Evolutionary conservation across 306 rosid species (phyloP).

Genomic region (Quercus bicolor): DNA sequence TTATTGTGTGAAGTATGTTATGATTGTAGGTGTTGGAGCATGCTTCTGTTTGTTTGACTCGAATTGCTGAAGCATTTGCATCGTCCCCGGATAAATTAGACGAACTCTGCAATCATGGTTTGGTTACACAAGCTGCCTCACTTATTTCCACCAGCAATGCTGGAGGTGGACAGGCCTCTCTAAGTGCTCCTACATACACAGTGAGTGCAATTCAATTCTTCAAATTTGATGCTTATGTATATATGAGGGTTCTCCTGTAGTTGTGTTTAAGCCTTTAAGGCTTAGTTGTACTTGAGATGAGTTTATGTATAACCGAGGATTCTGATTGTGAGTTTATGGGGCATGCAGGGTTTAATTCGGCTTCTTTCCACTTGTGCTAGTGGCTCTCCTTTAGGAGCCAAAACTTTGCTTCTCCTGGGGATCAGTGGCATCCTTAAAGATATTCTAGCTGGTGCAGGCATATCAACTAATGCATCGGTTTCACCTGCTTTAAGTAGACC

Average conservation of each 20-base stretch:
- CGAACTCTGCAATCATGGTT: conserved; percentile 88
- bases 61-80: conserved; percentile 98
- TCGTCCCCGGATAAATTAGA: conserved; percentile 90
- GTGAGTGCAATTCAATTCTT: conserved; percentile 41
- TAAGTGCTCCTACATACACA: conserved; percentile 88
- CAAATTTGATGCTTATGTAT: not conserved
- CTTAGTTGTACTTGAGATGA: not conserved
- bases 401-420: conserved; percentile 85
- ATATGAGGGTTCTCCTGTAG: not conserved
- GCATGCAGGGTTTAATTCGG: conserved; percentile 88
- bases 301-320: not conserved
- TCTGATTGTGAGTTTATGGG: conserved; percentile 25
- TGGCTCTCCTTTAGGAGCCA: conserved; percentile 95
- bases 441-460: conserved; percentile 80
- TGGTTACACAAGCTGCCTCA: conserved; percentile 91
- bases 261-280: not conserved
- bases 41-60: conserved; percentile 96
- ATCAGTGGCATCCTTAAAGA: conserved; percentile 95
- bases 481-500: conserved; percentile 93
- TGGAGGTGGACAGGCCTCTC: conserved; percentile 98
- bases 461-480: conserved; percentile 68
- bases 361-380: conserved; percentile 97
- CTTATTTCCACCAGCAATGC: conserved; percentile 89
- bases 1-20: not conserved
- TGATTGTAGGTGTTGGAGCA: conserved; percentile 88